A percentile compares a stretch with the other conserved stretches of the same genome.
Conservation (phyloP, 345 rosid genomes). For the Cardiospermum halicacabum region DNA sequence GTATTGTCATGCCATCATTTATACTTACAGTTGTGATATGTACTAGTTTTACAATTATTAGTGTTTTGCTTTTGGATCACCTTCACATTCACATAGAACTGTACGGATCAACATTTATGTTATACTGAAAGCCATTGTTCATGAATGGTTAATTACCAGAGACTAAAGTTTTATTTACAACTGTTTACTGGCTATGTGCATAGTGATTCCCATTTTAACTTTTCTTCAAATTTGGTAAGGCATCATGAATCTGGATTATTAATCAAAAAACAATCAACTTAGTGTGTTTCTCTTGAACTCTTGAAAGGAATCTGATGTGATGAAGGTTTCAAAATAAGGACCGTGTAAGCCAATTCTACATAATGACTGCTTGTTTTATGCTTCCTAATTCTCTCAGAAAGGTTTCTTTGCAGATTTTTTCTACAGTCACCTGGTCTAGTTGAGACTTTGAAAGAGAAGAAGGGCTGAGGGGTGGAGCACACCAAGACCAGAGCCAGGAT, state of each 20-base stretch:
- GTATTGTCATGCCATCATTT: too few relatives aligned
- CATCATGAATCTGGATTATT: not conserved
- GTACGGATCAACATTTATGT: not conserved
- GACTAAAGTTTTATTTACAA: not conserved
- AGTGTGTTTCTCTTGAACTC: not conserved
- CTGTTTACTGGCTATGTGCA: not conserved
- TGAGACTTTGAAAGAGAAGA: slow-evolving; percentile 23
- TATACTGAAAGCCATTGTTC: not conserved
- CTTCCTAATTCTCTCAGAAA: too few relatives aligned
- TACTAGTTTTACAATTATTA: not conserved
- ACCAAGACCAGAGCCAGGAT: slow-evolving; percentile 24
- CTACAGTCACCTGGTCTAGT: not conserved
- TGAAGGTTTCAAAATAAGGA: too few relatives aligned
- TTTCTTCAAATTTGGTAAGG: not conserved
- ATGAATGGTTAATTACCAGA: not conserved
- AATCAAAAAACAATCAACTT: not conserved
- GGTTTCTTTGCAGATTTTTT: slow-evolving; percentile 8
- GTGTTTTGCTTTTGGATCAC: not conserved
- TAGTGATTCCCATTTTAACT: not conserved
- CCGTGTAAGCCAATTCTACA: too few relatives aligned
- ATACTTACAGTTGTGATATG: not conserved
- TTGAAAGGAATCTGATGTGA: too few relatives aligned
- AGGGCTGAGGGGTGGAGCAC: slow-evolving; percentile 18
- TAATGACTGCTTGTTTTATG: too few relatives aligned
- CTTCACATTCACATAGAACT: not conserved